Evolutionary conservation across 2,329 filamentous ascomycete genomes (phyloP).

Genomic region (Botryosphaeria dothidea): DNA sequence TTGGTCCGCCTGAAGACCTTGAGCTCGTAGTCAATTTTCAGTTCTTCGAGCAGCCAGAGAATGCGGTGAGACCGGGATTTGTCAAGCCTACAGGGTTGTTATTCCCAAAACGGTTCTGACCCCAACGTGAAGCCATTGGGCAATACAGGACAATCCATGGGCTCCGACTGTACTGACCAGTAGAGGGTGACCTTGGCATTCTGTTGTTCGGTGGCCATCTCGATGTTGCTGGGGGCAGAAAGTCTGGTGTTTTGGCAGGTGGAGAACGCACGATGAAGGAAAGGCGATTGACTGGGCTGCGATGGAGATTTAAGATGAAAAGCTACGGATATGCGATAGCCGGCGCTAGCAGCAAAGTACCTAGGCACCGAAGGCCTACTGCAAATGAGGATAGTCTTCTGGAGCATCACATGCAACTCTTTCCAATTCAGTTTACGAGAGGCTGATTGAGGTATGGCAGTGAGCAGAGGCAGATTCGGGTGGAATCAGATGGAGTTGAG

Average conservation of each 20-base stretch:
- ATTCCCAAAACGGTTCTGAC: not conserved
- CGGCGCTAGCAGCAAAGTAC: conserved; percentile 14
- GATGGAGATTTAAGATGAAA: conserved; percentile 7
- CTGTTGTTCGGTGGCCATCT: conserved; percentile 25
- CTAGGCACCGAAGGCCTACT: not conserved
- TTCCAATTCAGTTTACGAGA: not conserved
- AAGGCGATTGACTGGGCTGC: not conserved
- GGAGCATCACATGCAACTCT: not conserved
- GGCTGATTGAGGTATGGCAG: not conserved
- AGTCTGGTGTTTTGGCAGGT: not conserved
- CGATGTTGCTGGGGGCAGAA: not conserved
- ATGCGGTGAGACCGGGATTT: conserved; percentile 80
- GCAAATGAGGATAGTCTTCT: not conserved
- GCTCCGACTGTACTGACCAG: conserved; percentile 27
- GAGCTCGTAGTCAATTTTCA: conserved; percentile 76
- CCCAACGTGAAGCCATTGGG: not conserved
- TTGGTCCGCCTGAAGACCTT: conserved; percentile 71
- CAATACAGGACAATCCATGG: not conserved
- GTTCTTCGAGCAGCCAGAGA: conserved; percentile 83
- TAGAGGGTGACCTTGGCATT: conserved; percentile 38
- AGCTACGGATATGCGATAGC: conserved; percentile 7
- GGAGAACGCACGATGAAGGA: not conserved
- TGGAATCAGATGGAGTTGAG: not conserved
- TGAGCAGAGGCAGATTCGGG: not conserved
- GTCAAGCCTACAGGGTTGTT: conserved; percentile 66